These are phyloP conservation scores for Coemansia sp. DNA, from an alignment of 192 early-diverging fungal species.

Conservation along the genomic window DNA sequence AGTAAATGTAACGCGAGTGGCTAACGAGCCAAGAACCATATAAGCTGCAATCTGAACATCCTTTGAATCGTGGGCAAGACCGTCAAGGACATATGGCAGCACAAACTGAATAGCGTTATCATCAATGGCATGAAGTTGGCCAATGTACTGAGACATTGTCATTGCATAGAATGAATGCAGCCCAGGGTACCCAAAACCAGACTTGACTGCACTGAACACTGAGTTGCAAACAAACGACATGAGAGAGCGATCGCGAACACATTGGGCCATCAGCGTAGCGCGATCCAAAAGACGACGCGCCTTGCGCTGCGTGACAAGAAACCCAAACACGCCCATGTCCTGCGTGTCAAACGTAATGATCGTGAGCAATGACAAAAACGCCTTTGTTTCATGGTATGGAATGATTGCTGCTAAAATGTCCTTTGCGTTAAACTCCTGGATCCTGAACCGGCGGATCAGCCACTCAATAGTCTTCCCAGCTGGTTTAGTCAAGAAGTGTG, in stretches of 20 bases:
- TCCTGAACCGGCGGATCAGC: slow-evolving; percentile 80
- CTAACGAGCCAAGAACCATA: slow-evolving; percentile 40
- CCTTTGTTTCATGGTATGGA: slow-evolving; percentile 92
- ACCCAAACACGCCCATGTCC: slow-evolving; percentile 40
- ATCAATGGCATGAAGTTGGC: slow-evolving; percentile 25
- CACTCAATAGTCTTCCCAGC: slow-evolving; percentile 90
- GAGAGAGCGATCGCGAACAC: slow-evolving; percentile 66
- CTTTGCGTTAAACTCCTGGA: slow-evolving; percentile 87
- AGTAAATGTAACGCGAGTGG: slow-evolving; percentile 38
- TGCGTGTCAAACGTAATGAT: slow-evolving; percentile 69
- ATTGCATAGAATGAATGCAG: slow-evolving; percentile 45
- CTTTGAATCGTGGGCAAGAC: slow-evolving; percentile 20
- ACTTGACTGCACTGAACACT: slow-evolving; percentile 46
- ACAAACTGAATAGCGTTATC: slow-evolving; percentile 44
- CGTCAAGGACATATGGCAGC: slow-evolving; percentile 34
- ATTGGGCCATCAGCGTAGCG: slow-evolving; percentile 66
- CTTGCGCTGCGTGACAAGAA: slow-evolving; percentile 47
- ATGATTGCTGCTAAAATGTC: slow-evolving; percentile 73
- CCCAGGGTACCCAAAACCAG: slow-evolving; percentile 30
- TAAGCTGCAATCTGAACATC: slow-evolving; percentile 48
- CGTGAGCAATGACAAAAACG: slow-evolving; percentile 80
- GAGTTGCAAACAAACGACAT: slow-evolving; percentile 78
- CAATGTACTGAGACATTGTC: slow-evolving; percentile 46
- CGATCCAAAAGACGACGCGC: slow-evolving; percentile 66
- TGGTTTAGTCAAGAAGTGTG: slow-evolving; percentile 82